Percentiles rank a stretch among this genome's conserved stretches.
These are phyloP conservation scores for Ogataea salicorniae DNA, from an alignment of 805 yeast species.

Conservation along the genomic window DNA sequence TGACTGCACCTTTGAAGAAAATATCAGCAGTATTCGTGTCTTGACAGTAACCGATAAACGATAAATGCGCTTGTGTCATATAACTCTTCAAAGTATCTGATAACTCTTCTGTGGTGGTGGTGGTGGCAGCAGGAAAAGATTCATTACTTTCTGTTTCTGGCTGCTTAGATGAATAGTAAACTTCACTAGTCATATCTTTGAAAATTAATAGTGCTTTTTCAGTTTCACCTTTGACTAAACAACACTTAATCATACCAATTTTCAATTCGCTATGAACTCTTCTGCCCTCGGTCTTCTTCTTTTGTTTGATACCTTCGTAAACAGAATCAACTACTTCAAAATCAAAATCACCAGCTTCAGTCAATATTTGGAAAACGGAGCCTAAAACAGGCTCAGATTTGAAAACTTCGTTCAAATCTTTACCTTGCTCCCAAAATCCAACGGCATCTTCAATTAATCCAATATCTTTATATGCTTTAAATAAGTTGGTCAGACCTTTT, in stretches of 20 bases:
- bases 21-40: constrained; percentile 66
- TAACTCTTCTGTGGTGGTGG: constrained; percentile 6
- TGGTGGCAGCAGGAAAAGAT: background rate
- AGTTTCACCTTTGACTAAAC: constrained; percentile 57
- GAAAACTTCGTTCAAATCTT: constrained; percentile 40
- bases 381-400: constrained; percentile 64
- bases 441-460: constrained; percentile 57
- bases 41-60: constrained; percentile 71
- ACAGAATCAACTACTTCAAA: constrained; percentile 56
- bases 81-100: constrained; percentile 39
- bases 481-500: constrained; percentile 50
- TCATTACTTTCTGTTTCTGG: constrained; percentile 5
- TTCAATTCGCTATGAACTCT: constrained; percentile 41
- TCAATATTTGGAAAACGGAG: constrained; percentile 60
- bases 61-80: constrained; percentile 67
- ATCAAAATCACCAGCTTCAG: constrained; percentile 49
- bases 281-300: constrained; percentile 18
- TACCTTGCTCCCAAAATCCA: constrained; percentile 61
- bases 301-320: constrained; percentile 35
- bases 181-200: constrained; percentile 49
- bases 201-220: constrained; percentile 59
- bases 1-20: constrained; percentile 68
- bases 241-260: constrained; percentile 69
- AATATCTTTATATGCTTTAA: constrained; percentile 55
- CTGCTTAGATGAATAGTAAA: constrained; percentile 24